Evolutionary conservation across 179 eudicot species (phyloP).

Genomic region (Beta corolliflora): DNA sequence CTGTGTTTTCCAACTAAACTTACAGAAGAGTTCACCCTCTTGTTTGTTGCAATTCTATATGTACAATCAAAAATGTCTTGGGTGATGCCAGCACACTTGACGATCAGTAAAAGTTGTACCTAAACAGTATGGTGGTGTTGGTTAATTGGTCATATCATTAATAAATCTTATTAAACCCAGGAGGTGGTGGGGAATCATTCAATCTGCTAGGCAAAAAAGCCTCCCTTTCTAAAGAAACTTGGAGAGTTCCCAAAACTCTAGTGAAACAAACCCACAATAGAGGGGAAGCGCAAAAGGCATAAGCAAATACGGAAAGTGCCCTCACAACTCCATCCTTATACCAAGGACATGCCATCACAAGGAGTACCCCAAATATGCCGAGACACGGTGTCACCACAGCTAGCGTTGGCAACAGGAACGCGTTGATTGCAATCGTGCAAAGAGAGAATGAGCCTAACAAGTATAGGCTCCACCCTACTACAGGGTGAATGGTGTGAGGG

Average conservation of each 20-base stretch:
- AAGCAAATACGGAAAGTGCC: conserved; percentile 59
- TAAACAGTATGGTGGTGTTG: not conserved
- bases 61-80: no score
- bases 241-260: conserved; percentile 49
- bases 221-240: conserved; percentile 67
- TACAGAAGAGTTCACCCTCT: not conserved
- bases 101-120: not conserved
- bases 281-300: conserved; percentile 73
- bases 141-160: conserved; percentile 21
- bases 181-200: conserved; percentile 50
- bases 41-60: not conserved
- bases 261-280: conserved; percentile 52
- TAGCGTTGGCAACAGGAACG: conserved; percentile 59
- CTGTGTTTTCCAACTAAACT: not conserved
- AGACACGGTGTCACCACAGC: conserved; percentile 67
- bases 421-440: conserved; percentile 52
- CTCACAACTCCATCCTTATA: conserved; percentile 73
- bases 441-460: conserved; percentile 65
- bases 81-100: not conserved
- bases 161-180: conserved; percentile 66
- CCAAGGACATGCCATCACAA: conserved; percentile 85
- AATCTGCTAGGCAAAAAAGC: conserved; percentile 66
- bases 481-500: conserved; percentile 78
- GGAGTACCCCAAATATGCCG: conserved; percentile 63
- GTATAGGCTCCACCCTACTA: conserved; percentile 83